These are phyloP conservation scores for Dryadomyces quercivorus DNA, from an alignment of 2,329 filamentous ascomycete genomes.

Conservation along the genomic window DNA sequence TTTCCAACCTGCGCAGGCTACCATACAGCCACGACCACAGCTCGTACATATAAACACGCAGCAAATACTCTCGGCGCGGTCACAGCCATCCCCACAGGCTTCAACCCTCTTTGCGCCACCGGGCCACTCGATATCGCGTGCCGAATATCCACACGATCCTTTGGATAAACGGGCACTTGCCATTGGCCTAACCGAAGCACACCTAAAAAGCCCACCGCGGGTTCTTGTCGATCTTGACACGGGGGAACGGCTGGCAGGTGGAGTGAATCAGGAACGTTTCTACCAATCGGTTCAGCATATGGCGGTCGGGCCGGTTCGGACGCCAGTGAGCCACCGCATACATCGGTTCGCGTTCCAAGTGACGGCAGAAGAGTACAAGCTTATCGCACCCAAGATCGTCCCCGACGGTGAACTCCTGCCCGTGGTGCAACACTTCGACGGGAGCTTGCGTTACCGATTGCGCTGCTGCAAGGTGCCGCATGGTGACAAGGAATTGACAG, in stretches of 20 bases:
- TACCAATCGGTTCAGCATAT: slow-evolving; percentile 48
- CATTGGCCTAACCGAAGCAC: slow-evolving; percentile 33
- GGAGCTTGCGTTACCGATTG: slow-evolving; percentile 52
- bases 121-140: slow-evolving; percentile 12
- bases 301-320: slow-evolving; percentile 28
- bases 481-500: slow-evolving; percentile 15
- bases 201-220: slow-evolving; percentile 34
- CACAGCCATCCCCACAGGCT: too few relatives aligned
- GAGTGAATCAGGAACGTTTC: slow-evolving; percentile 21
- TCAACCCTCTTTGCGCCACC: background rate
- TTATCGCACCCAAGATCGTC: slow-evolving; percentile 22
- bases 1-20: too few relatives aligned
- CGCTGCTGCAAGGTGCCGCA: slow-evolving; percentile 40
- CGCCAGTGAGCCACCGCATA: slow-evolving; percentile 22
- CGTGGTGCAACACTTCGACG: slow-evolving; percentile 30
- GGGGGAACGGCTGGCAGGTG: background rate
- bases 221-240: slow-evolving; percentile 16
- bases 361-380: slow-evolving; percentile 20
- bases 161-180: slow-evolving; percentile 28
- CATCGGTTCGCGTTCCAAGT: slow-evolving; percentile 37
- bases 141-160: slow-evolving; percentile 28
- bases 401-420: slow-evolving; percentile 20
- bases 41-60: too few relatives aligned
- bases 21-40: too few relatives aligned
- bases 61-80: too few relatives aligned